These are phyloP conservation scores for Candida xiaguanensis DNA, from an alignment of 805 yeast species.

Conservation along the genomic window DNA sequence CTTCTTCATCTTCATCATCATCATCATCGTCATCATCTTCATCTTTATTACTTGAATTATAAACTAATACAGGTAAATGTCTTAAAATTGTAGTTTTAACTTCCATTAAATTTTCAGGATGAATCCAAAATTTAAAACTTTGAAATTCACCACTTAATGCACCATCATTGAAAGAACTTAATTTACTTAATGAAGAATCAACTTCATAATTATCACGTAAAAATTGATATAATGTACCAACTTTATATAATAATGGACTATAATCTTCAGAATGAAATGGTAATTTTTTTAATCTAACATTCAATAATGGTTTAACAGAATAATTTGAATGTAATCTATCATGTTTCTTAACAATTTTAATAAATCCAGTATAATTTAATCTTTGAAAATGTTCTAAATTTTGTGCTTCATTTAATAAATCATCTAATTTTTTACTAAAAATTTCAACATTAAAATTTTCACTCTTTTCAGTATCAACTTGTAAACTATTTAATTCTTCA, in stretches of 20 bases:
- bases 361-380: slow-evolving; percentile 90
- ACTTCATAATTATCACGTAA: slow-evolving; percentile 68
- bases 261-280: slow-evolving; percentile 96
- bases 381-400: slow-evolving; percentile 89
- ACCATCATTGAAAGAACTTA: slow-evolving; percentile 45
- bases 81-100: slow-evolving; percentile 93
- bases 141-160: slow-evolving; percentile 40
- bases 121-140: slow-evolving; percentile 91
- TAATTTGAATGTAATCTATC: slow-evolving; percentile 85
- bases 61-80: slow-evolving; percentile 87
- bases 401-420: slow-evolving; percentile 67
- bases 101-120: slow-evolving; percentile 91
- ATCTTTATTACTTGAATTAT: slow-evolving; percentile 40
- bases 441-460: slow-evolving; percentile 50
- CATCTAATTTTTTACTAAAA: slow-evolving; percentile 71
- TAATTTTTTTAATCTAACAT: slow-evolving; percentile 79
- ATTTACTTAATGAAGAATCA: slow-evolving; percentile 44
- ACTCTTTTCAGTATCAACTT: slow-evolving; percentile 46
- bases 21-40: slow-evolving; percentile 47
- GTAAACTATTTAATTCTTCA: slow-evolving; percentile 60
- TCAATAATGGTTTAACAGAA: slow-evolving; percentile 85
- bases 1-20: slow-evolving; percentile 49
- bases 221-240: slow-evolving; percentile 76
- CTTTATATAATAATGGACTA: slow-evolving; percentile 81
- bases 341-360: slow-evolving; percentile 92